A percentile compares a stretch with the other conserved stretches of the same genome.
These are phyloP conservation scores for Xylaria sp. DNA, from an alignment of 2,329 filamentous ascomycete species.

Conservation along the genomic window DNA sequence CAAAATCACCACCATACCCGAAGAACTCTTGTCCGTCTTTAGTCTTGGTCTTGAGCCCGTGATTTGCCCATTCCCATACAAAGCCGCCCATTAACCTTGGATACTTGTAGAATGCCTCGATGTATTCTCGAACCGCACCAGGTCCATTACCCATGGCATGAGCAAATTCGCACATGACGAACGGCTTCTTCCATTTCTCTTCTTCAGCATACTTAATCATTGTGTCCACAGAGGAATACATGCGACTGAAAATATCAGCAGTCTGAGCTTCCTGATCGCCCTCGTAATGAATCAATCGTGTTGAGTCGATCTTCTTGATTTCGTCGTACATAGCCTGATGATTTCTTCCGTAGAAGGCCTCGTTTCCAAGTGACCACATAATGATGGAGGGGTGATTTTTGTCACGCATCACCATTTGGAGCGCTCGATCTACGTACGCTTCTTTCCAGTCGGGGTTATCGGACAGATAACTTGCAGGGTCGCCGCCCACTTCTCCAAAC, in stretches of 20 bases:
- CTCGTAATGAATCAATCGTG: conserved; percentile 73
- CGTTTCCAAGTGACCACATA: conserved; percentile 79
- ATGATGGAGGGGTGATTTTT: conserved; percentile 72
- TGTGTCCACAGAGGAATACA: conserved; percentile 69
- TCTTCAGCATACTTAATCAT: conserved; percentile 55
- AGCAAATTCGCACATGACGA: conserved; percentile 66
- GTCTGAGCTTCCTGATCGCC: conserved; percentile 67
- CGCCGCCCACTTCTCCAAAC: conserved; percentile 56
- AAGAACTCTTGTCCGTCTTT: conserved; percentile 60
- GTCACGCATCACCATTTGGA: conserved; percentile 70
- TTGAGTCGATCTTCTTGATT: conserved; percentile 66
- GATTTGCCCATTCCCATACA: conserved; percentile 73
- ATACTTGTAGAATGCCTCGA: conserved; percentile 71
- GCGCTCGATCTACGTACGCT: conserved; percentile 74
- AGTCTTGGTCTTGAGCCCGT: conserved; percentile 57
- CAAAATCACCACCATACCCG: conserved; percentile 71
- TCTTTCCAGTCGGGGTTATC: conserved; percentile 71
- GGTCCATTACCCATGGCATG: conserved; percentile 80
- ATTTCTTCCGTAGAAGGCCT: conserved; percentile 76
- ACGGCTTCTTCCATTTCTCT: conserved; percentile 63
- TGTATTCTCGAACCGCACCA: conserved; percentile 73
- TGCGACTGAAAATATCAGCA: conserved; percentile 72
- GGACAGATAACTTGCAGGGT: conserved; percentile 64
- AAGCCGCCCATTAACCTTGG: conserved; percentile 71
- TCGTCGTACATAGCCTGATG: conserved; percentile 75